These are phyloP conservation scores for Calonectria pseudoturangicola DNA, from an alignment of 2,329 filamentous ascomycete genomes.

Conservation along the genomic window DNA sequence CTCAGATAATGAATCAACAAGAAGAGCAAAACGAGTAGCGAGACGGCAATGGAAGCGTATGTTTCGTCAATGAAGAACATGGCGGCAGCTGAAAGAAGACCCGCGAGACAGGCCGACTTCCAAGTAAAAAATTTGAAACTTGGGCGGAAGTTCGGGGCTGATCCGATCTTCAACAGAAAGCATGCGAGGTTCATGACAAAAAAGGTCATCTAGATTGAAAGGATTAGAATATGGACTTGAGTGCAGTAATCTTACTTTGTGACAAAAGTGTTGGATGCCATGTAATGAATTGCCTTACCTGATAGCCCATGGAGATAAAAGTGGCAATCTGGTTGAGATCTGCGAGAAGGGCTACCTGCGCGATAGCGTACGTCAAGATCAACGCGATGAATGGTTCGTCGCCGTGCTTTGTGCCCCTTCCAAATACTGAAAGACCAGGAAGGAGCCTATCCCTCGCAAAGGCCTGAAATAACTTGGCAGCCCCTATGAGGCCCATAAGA, in stretches of 20 bases:
- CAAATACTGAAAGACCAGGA: conserved; percentile 84
- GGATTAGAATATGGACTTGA: conserved; percentile 32
- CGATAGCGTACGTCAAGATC: conserved; percentile 82
- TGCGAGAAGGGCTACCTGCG: conserved; percentile 87
- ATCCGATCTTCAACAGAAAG: conserved; percentile 89
- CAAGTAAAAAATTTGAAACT: conserved; percentile 93
- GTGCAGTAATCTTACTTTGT: not conserved
- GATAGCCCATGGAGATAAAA: conserved; percentile 92
- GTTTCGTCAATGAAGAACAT: conserved; percentile 95
- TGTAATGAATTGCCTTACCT: conserved; percentile 67
- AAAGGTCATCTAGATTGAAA: conserved; percentile 82
- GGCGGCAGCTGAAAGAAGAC: conserved; percentile 83
- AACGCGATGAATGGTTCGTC: conserved; percentile 88
- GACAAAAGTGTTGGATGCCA: not conserved
- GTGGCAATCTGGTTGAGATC: conserved; percentile 93
- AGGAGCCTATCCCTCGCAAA: conserved; percentile 86
- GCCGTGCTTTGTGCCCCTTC: conserved; percentile 80
- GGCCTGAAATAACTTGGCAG: conserved; percentile 89
- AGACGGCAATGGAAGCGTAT: conserved; percentile 85
- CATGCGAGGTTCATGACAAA: conserved; percentile 92
- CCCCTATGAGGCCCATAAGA: conserved; percentile 90
- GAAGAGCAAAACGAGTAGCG: conserved; percentile 84
- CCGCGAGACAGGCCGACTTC: conserved; percentile 85
- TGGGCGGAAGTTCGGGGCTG: conserved; percentile 91
- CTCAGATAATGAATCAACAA: conserved; percentile 89